These are phyloP conservation scores for Cladosporium sp. DNA, from an alignment of 2,329 filamentous ascomycete species.

Conservation along the genomic window DNA sequence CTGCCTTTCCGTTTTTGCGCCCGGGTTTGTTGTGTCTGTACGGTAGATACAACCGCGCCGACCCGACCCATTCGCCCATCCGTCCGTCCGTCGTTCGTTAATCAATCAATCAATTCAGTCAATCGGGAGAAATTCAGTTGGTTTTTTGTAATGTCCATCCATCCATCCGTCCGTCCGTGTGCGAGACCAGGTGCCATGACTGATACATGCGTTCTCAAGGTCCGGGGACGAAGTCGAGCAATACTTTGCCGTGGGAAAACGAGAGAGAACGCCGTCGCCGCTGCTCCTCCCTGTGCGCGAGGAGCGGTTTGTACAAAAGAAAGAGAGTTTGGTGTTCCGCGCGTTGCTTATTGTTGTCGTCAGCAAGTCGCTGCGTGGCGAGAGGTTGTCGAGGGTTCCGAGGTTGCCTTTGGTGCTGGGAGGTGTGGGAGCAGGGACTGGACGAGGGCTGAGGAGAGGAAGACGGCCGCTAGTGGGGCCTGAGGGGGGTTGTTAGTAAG, in stretches of 20 bases:
- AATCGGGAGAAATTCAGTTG: no score
- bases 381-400: not conserved
- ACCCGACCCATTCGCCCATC: no score
- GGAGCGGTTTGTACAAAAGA: slow-evolving; percentile 3
- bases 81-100: no score
- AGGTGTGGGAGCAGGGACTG: slow-evolving; percentile 3
- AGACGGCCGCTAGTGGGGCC: not conserved
- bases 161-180: no score
- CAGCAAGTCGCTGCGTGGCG: not conserved
- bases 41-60: no score
- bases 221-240: no score
- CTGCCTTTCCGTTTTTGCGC: no score
- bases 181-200: no score
- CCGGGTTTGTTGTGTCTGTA: no score
- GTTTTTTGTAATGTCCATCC: no score
- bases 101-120: no score
- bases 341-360: not conserved
- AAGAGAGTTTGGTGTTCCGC: not conserved
- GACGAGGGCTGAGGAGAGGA: slow-evolving; percentile 1
- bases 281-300: not conserved
- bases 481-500: not conserved
- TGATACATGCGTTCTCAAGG: no score
- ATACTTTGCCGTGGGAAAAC: not conserved
- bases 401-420: not conserved
- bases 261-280: not conserved